Percentiles rank a stretch among this genome's conserved stretches.
These are phyloP conservation scores for Grammothele lineata DNA, from an alignment of 768 basidiomycete species.

Conservation along the genomic window DNA sequence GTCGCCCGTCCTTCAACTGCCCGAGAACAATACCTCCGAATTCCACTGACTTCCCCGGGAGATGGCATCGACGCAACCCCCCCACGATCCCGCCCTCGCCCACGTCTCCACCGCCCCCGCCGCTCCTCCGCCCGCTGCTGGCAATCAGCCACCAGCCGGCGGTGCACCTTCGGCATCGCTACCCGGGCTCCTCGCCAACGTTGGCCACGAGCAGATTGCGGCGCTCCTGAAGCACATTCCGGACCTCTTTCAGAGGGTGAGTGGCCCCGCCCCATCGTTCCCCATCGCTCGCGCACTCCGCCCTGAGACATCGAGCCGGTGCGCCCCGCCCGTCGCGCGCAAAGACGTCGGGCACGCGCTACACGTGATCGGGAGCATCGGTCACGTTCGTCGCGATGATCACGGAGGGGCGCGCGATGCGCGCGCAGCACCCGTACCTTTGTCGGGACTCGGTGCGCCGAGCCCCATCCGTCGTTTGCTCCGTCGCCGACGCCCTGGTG, in stretches of 20 bases:
- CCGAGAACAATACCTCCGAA: not conserved
- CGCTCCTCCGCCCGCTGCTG: too few relatives aligned
- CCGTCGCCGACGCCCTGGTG: too few relatives aligned
- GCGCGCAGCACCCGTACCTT: too few relatives aligned
- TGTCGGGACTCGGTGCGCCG: too few relatives aligned
- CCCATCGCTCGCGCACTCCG: not conserved
- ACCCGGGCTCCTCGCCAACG: conserved; percentile 4
- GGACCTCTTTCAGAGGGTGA: conserved; percentile 48
- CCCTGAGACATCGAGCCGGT: not conserved
- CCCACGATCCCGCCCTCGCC: conserved; percentile 19
- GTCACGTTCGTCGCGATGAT: conserved; percentile 20
- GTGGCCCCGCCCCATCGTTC: conserved; percentile 3
- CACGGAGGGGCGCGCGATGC: conserved; percentile 12
- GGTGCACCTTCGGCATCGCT: conserved; percentile 7
- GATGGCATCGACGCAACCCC: conserved; percentile 18
- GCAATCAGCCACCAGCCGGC: conserved; percentile 13
- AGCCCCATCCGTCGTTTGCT: too few relatives aligned
- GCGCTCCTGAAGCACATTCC: conserved; percentile 54
- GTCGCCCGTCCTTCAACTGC: not conserved
- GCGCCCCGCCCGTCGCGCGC: conserved; percentile 2
- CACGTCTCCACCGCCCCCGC: conserved; percentile 4
- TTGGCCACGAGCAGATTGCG: conserved; percentile 51
- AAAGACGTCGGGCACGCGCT: conserved; percentile 13
- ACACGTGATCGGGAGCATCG: conserved; percentile 21
- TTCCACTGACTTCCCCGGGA: conserved; percentile 1